Conservation (phyloP, 2,329 filamentous ascomycete species). For the Botryotinia narcissicola region DNA sequence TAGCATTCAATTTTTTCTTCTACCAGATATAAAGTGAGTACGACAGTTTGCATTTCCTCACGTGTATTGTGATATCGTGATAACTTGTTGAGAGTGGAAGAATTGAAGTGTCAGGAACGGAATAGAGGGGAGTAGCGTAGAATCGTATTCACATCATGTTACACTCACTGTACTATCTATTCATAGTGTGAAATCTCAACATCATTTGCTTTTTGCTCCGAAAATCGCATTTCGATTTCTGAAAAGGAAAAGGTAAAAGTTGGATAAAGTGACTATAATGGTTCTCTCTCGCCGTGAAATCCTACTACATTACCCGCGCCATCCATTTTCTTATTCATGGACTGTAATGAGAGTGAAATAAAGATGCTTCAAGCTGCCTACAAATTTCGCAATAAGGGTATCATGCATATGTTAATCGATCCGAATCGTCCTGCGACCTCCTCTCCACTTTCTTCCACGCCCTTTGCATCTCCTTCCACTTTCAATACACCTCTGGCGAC, state of each 20-base stretch:
- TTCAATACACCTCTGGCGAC: background rate
- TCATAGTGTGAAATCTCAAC: background rate
- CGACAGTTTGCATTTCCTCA: background rate
- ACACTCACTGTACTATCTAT: too few relatives aligned
- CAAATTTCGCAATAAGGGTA: conserved; percentile 19
- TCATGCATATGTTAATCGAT: conserved; percentile 15
- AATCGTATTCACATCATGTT: background rate
- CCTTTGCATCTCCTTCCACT: background rate
- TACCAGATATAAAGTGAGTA: background rate
- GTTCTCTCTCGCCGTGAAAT: background rate
- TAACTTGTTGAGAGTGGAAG: background rate
- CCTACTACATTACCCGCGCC: background rate
- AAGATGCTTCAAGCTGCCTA: conserved; percentile 2
- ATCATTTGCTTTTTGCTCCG: background rate
- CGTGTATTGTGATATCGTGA: background rate
- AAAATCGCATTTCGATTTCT: background rate
- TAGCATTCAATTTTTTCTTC: background rate
- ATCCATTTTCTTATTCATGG: background rate
- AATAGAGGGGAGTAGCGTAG: background rate
- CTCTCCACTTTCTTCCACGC: background rate
- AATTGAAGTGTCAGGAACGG: background rate
- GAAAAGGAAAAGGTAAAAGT: background rate
- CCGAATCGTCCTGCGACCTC: background rate
- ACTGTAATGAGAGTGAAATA: background rate
- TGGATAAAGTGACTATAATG: background rate